phyloP scores from a whole-genome alignment of 2,329 filamentous ascomycete genomes.

The Sporothrix curviconia region DNA sequence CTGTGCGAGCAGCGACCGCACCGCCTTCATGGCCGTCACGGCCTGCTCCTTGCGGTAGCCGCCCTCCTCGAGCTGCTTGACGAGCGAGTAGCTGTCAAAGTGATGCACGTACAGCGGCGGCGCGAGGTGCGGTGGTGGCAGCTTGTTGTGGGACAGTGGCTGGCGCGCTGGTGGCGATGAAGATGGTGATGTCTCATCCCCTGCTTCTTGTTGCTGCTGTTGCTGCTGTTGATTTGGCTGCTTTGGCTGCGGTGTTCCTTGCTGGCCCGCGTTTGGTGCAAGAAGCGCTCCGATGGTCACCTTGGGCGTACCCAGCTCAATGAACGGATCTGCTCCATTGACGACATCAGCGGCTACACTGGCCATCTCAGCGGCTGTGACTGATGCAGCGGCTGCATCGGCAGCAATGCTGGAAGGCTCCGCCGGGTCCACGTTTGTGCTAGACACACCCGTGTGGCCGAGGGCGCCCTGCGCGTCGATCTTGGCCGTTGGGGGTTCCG shows the following conservation, averaged over 20 bases:
- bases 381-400: not conserved
- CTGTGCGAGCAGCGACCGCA: constrained; percentile 66
- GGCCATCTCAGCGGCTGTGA: constrained; percentile 1
- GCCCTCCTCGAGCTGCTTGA: constrained; percentile 66
- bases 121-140: constrained; percentile 58
- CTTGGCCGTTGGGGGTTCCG: not conserved
- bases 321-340: constrained; percentile 12
- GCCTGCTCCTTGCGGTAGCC: constrained; percentile 71
- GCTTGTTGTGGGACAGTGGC: constrained; percentile 25
- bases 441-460: not conserved
- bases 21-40: constrained; percentile 85
- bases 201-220: not conserved
- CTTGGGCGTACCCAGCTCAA: constrained; percentile 20
- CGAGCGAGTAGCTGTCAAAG: constrained; percentile 89
- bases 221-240: too few species aligned
- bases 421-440: not conserved
- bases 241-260: too few species aligned
- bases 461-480: not conserved
- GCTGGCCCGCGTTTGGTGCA: not conserved
- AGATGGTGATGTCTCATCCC: not conserved
- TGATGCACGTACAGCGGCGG: constrained; percentile 84
- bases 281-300: constrained; percentile 10
- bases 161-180: not conserved
- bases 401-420: constrained; percentile 3
- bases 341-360: not conserved